Evolutionary conservation across 2,329 filamentous ascomycete species (phyloP), one percentile per base, ranked within the genome.

Genomic region (Chrysoporthe puriensis): DNA sequence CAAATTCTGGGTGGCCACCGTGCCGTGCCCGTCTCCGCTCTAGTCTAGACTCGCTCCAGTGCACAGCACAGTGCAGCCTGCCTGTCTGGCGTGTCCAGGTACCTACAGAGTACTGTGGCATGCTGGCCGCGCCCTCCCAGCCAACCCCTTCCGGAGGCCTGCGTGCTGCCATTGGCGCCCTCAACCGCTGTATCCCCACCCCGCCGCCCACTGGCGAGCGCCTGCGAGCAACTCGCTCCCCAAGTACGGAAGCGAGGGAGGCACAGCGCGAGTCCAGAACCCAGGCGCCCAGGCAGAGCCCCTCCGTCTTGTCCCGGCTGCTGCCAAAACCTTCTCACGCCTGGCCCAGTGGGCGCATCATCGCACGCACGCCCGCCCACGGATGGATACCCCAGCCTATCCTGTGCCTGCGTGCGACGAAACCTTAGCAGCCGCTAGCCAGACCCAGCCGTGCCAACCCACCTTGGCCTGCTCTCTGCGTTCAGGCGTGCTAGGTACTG

Each of bases 31-130:
- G 36, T 40, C 57, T 60, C 57, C 40, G 57, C 32, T 26, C 18
- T 60, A 40, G 57, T 44, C 57, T 60, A 60, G 57, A 43, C 57
- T 60, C 57, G 26, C 26, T 26, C 11, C 36, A 43, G 56, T 58
- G 56, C 34, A 26, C 34, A 58, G 34, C 40, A 26, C 36, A 60
- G 57, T 40, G 36, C 36, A 60, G n/a, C 21, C 48, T 14, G 3
- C 52, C 54, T 21, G n/a, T 56, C 14, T 26, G 26, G 26, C 26
- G 26, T 26, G 26, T 26, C 26, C 26, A 26, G 26, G 26, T 26
- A 26, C 26, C 26, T 26, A 26, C 26, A 26, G 26, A 26, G 26
- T 26, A 26, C 26, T 26, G 26, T 26, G 26, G 2, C 26, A 26
- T 26, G 26, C 26, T 26, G 26, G 26, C 26, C 26, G 26, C 26